Percentiles rank a stretch among this genome's conserved stretches.
Evolutionary conservation across 192 early-diverging fungal genomes (phyloP).

Genomic region (Dimargaris cristalligena): DNA sequence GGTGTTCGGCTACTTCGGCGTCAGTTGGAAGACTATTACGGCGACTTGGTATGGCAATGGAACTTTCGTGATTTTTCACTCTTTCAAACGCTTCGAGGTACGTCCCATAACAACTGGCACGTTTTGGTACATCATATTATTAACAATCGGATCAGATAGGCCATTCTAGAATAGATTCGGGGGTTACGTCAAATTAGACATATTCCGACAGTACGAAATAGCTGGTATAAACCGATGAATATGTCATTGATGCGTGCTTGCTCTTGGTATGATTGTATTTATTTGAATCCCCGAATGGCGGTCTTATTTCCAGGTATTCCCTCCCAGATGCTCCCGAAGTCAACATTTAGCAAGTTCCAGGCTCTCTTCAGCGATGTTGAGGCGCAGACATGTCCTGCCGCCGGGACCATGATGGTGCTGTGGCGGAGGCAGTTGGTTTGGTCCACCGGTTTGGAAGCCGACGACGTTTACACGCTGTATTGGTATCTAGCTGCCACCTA

Average conservation of each 20-base stretch:
- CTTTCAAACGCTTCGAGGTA: neutral
- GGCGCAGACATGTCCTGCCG: neutral
- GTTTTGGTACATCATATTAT: too few species aligned
- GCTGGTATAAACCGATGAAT: too few species aligned
- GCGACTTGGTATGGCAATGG: neutral
- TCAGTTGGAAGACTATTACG: neutral
- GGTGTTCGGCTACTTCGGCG: neutral
- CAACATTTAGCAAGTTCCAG: neutral
- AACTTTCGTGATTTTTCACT: neutral
- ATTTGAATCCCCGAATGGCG: too few species aligned
- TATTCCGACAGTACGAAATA: too few species aligned
- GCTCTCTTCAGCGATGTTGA: neutral
- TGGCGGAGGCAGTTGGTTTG: neutral
- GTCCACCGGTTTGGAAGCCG: neutral
- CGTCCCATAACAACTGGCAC: too few species aligned
- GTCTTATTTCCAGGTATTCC: neutral
- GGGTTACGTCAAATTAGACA: too few species aligned
- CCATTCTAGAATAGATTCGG: too few species aligned
- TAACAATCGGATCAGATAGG: too few species aligned
- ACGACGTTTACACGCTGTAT: neutral
- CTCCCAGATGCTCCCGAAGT: neutral
- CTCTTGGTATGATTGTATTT: too few species aligned
- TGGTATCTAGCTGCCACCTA: slow-evolving; percentile 4
- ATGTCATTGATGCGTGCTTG: too few species aligned
- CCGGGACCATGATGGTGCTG: neutral